phyloP scores from a whole-genome alignment of 2,329 filamentous ascomycete genomes.

The Dothidotthia symphoricarpi region DNA sequence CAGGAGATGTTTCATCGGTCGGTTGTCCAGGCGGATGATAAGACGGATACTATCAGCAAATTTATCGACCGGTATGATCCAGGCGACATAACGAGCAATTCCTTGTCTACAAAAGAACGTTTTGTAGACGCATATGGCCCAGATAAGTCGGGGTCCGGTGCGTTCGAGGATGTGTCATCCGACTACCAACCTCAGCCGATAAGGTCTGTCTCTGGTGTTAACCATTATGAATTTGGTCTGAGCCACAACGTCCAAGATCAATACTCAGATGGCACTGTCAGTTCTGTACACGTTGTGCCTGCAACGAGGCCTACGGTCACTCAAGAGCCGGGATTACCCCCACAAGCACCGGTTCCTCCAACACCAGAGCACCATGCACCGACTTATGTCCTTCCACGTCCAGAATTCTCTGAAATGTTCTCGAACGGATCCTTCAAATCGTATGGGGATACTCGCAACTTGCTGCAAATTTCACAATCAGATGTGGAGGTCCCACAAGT shows the following conservation, averaged over 20 bases:
- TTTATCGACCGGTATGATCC: slow-evolving; percentile 33
- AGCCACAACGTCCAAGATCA: neutral
- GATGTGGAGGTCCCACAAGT: neutral
- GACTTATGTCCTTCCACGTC: slow-evolving; percentile 5
- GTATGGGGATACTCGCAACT: slow-evolving; percentile 38
- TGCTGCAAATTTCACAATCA: slow-evolving; percentile 26
- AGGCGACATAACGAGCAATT: slow-evolving; percentile 5
- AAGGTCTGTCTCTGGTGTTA: slow-evolving; percentile 12
- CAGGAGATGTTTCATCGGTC: slow-evolving; percentile 17
- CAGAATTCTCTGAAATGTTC: slow-evolving; percentile 22
- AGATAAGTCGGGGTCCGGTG: neutral
- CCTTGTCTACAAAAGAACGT: slow-evolving; percentile 1
- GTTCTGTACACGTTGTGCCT: neutral
- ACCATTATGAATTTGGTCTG: slow-evolving; percentile 29
- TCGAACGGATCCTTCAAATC: slow-evolving; percentile 32
- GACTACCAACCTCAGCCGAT: slow-evolving; percentile 2
- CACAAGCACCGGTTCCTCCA: slow-evolving; percentile 24
- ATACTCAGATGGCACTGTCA: neutral
- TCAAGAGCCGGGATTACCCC: slow-evolving; percentile 21
- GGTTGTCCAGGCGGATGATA: slow-evolving; percentile 11
- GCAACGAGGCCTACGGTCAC: slow-evolving; percentile 9
- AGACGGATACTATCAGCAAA: slow-evolving; percentile 36
- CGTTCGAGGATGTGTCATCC: neutral
- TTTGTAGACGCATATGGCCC: neutral
- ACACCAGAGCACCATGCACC: slow-evolving; percentile 23